phyloP scores from a whole-genome alignment of 2,329 filamentous ascomycete species.

The Peltaster fructicola region DNA sequence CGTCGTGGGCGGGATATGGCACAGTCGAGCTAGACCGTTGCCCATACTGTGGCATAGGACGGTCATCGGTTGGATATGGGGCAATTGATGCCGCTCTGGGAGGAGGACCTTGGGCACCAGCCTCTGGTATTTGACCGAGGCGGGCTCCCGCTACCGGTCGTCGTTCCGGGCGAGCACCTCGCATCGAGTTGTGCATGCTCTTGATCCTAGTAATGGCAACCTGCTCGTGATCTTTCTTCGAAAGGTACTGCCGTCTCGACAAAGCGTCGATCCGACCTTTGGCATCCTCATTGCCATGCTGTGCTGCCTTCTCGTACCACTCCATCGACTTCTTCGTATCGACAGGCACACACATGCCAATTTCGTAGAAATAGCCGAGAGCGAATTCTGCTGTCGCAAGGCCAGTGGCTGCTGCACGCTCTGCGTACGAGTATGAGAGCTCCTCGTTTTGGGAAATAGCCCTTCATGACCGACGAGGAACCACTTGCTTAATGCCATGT shows the following conservation, averaged over 20 bases:
- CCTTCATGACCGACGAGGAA: slow-evolving; percentile 91
- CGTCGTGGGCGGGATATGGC: slow-evolving; percentile 2
- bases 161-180: slow-evolving; percentile 28
- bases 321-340: slow-evolving; percentile 63
- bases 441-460: slow-evolving; percentile 91
- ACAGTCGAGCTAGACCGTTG: no score
- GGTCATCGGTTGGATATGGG: slow-evolving; percentile 55
- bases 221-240: slow-evolving; percentile 82
- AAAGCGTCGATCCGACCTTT: slow-evolving; percentile 66
- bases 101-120: slow-evolving; percentile 12
- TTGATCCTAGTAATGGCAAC: slow-evolving; percentile 76
- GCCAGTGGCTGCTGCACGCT: slow-evolving; percentile 65
- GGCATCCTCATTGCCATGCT: slow-evolving; percentile 85
- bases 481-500: slow-evolving; percentile 95
- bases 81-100: slow-evolving; percentile 34
- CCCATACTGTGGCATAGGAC: slow-evolving; percentile 27
- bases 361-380: slow-evolving; percentile 92
- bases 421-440: slow-evolving; percentile 76
- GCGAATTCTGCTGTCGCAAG: slow-evolving; percentile 88
- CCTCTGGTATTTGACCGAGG: slow-evolving; percentile 1
- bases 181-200: slow-evolving; percentile 34
- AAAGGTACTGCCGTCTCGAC: slow-evolving; percentile 56
- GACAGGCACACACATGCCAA: slow-evolving; percentile 79
- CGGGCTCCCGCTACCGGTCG: no score
- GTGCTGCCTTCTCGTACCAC: slow-evolving; percentile 83